These are phyloP conservation scores for Rosa hybrid DNA, from an alignment of 331 rosid species.

Conservation along the genomic window DNA sequence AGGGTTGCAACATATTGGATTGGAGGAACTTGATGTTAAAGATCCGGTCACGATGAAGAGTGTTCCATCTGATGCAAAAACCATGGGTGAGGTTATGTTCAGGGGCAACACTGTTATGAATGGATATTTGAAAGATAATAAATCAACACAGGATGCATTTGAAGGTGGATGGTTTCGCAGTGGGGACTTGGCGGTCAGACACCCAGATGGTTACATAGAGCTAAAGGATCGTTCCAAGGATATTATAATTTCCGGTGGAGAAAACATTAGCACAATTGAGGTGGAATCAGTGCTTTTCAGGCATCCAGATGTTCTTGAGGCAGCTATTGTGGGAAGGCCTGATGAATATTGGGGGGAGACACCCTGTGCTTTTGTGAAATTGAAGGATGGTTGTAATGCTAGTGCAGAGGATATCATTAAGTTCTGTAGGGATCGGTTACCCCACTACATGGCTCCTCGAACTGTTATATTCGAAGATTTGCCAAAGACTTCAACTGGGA, in stretches of 20 bases:
- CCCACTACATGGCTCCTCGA: slow-evolving; percentile 39
- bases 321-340: slow-evolving; percentile 36
- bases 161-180: slow-evolving; percentile 33
- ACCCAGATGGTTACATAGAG: slow-evolving; percentile 32
- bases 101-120: slow-evolving; percentile 36
- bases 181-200: slow-evolving; percentile 39
- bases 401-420: slow-evolving; percentile 23
- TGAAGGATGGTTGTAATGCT: slow-evolving; percentile 23
- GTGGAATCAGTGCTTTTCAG: slow-evolving; percentile 36
- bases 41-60: slow-evolving; percentile 29
- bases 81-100: slow-evolving; percentile 39
- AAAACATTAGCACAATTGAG: slow-evolving; percentile 39
- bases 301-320: slow-evolving; percentile 35
- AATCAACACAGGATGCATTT: slow-evolving; percentile 29
- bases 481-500: slow-evolving; percentile 40
- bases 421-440: slow-evolving; percentile 25
- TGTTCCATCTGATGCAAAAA: slow-evolving; percentile 31
- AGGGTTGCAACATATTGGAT: slow-evolving; percentile 34
- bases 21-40: slow-evolving; percentile 35
- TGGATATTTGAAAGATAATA: slow-evolving; percentile 30
- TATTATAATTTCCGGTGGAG: slow-evolving; percentile 37
- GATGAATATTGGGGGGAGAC: slow-evolving; percentile 41
- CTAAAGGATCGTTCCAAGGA: slow-evolving; percentile 35
- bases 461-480: slow-evolving; percentile 29
- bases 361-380: slow-evolving; percentile 35